A percentile compares a stretch with the other conserved stretches of the same genome.
phyloP scores from a whole-genome alignment of 345 rosid species.

The Syzygium oleosum region DNA sequence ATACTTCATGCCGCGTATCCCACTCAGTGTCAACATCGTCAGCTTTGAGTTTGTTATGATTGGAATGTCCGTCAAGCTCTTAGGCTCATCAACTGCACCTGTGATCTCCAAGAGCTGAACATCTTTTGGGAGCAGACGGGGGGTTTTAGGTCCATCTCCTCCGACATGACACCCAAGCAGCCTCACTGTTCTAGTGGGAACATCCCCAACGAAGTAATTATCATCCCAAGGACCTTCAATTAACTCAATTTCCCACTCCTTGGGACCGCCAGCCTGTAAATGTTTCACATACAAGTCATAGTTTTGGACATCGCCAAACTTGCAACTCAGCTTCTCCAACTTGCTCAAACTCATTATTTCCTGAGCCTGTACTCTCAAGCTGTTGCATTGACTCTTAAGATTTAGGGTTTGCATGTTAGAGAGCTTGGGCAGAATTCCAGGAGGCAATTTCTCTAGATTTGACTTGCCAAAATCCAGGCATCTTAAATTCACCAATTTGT shows the following conservation, averaged over 20 bases:
- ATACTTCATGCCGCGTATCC: neutral
- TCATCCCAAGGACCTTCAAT: rapidly evolving
- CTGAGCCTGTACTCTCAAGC: too few relatives aligned
- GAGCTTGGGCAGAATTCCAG: too few relatives aligned
- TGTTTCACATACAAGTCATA: neutral
- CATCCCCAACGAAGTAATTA: too few relatives aligned
- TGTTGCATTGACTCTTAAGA: too few relatives aligned
- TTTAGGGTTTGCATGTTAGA: too few relatives aligned
- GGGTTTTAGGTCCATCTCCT: neutral
- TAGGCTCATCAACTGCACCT: neutral
- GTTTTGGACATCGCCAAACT: neutral
- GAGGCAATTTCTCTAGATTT: too few relatives aligned
- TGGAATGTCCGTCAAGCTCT: neutral
- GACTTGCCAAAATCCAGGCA: too few relatives aligned
- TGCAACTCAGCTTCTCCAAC: neutral
- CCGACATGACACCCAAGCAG: neutral
- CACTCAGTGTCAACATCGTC: neutral
- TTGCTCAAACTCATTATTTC: too few relatives aligned
- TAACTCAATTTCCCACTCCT: neutral
- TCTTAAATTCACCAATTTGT: too few relatives aligned
- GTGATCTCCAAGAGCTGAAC: neutral
- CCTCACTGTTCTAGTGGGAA: neutral
- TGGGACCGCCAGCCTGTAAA: neutral
- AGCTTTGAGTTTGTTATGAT: neutral
- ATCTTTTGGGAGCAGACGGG: neutral